Evolutionary conservation across 2,329 filamentous ascomycete genomes (phyloP).

Genomic region (Knufia fluminis): DNA sequence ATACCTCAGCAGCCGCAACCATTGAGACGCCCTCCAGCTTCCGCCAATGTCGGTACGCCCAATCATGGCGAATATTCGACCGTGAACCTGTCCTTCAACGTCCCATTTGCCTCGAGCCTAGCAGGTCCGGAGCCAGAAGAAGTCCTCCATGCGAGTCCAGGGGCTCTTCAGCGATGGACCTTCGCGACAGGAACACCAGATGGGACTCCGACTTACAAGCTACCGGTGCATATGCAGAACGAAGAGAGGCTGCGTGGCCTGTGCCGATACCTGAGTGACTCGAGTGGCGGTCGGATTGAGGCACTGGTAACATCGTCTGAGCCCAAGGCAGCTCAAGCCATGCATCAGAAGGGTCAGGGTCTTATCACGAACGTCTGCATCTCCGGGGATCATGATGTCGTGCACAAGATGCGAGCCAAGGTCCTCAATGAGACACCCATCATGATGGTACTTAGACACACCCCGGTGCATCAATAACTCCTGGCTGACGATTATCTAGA

Average conservation of each 20-base stretch:
- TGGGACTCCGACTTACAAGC: constrained; percentile 72
- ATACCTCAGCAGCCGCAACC: constrained; percentile 41
- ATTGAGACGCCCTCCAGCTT: constrained; percentile 46
- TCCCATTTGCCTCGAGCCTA: constrained; percentile 88
- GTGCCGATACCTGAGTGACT: constrained; percentile 71
- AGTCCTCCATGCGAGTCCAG: constrained; percentile 82
- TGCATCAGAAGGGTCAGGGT: constrained; percentile 44
- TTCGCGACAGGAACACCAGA: constrained; percentile 81
- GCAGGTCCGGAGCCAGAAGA: constrained; percentile 88
- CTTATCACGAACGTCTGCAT: constrained; percentile 81
- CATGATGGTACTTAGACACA: constrained; percentile 57
- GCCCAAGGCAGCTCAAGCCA: constrained; percentile 53
- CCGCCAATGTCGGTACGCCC: constrained; percentile 49
- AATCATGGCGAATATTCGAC: constrained; percentile 63
- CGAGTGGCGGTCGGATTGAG: constrained; percentile 61
- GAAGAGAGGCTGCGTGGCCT: constrained; percentile 67
- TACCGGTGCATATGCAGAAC: constrained; percentile 87
- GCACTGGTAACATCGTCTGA: constrained; percentile 76
- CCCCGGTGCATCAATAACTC: constrained; percentile 13
- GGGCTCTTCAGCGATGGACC: constrained; percentile 84
- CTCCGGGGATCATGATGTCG: constrained; percentile 75
- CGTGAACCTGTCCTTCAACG: constrained; percentile 93
- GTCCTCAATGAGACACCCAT: constrained; percentile 89
- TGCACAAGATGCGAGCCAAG: constrained; percentile 79
- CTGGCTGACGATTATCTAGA: constrained; percentile 42